Percentiles rank a stretch among this genome's conserved stretches.
phyloP scores from a whole-genome alignment of 1,284 basidiomycete species.

The Vanrija pseudolonga region DNA sequence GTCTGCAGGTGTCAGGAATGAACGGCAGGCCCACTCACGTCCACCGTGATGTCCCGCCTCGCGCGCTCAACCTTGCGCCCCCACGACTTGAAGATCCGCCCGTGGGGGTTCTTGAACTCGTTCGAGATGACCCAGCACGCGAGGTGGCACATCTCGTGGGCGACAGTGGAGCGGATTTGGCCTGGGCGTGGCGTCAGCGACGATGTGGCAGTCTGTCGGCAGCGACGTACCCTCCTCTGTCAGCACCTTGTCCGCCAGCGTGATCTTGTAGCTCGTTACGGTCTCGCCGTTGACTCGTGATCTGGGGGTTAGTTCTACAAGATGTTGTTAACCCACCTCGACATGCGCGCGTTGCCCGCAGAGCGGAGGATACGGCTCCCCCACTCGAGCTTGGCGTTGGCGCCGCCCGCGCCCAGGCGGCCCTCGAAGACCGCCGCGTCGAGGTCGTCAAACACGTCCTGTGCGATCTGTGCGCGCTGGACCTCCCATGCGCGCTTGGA shows the following conservation, averaged over 20 bases:
- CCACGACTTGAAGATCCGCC: constrained; percentile 45
- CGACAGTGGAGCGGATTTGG: constrained; percentile 43
- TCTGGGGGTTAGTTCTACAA: not conserved
- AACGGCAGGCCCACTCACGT: constrained; percentile 25
- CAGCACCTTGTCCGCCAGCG: constrained; percentile 35
- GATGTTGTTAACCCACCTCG: not conserved
- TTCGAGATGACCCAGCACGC: constrained; percentile 43
- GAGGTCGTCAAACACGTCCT: constrained; percentile 39
- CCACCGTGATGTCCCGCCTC: constrained; percentile 42
- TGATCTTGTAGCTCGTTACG: constrained; percentile 20
- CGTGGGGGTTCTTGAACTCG: constrained; percentile 46
- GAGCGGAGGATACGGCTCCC: constrained; percentile 41
- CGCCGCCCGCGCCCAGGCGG: constrained; percentile 26
- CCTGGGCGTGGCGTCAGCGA: constrained; percentile 12
- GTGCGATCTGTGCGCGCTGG: constrained; percentile 28
- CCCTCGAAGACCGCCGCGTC: constrained; percentile 39
- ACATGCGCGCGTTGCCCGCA: constrained; percentile 37
- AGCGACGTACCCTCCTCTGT: constrained; percentile 26
- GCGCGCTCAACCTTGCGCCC: constrained; percentile 42
- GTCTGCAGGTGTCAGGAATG: constrained; percentile 29
- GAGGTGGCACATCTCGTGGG: constrained; percentile 50
- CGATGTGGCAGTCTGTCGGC: too few species aligned
- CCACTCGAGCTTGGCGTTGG: constrained; percentile 36
- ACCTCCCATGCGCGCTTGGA: constrained; percentile 26
- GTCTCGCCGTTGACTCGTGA: not conserved